Base-by-base conservation (phyloP, 1,284 basidiomycete genomes). In the Rhodotorula sp. region DNA sequence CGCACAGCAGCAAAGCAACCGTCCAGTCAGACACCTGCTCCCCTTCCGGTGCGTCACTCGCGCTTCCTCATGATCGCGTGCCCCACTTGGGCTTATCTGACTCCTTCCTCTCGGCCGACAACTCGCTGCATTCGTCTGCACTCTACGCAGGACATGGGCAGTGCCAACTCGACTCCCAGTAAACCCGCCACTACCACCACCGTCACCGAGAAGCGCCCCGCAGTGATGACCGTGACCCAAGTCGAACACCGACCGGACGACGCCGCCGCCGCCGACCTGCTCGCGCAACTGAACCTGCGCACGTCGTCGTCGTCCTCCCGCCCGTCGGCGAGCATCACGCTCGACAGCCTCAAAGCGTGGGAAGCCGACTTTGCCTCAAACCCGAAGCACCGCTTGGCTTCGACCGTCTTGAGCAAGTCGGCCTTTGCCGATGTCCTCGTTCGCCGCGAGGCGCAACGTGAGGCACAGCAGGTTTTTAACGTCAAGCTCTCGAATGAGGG, bases 391-490 rank as follows among this genome's bases (percentile, higher is more conserved):
- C 85, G 87, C 77, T 87, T 97, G 49, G 90, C 92, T 12, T 88
- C 91, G 71, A 90, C 91, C 23, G 87, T 96, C 72, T 85, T 97
- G 46, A 84, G 87, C 75, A 91, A 95, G 79, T 84, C 86, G 57
- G 85, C 92, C 81, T 87, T 94, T 70, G 84, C 85, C 67, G 81
- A 85, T 23, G 85, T 89, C 3, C 85, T 97, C 62, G 84, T 86
- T 59, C 87, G 86, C 51, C 89, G 92, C 65, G 78, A 85, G 16
- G 87, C 91, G 1, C 78, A 69, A n/a, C 49, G 92, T 66, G 83
- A 86, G 16, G 90, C 92, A 79, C 83, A 85, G 58, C 91, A 95
- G 85, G 85, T 96, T 74, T 97, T 95, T 86, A 95, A 93, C 81
- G 85, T 88, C 77, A 85, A 88, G 75, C 80, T 96, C 60, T 90